Evolutionary conservation across 1,139 yeast genomes (phyloP).

Genomic region (Pichia sp.): DNA sequence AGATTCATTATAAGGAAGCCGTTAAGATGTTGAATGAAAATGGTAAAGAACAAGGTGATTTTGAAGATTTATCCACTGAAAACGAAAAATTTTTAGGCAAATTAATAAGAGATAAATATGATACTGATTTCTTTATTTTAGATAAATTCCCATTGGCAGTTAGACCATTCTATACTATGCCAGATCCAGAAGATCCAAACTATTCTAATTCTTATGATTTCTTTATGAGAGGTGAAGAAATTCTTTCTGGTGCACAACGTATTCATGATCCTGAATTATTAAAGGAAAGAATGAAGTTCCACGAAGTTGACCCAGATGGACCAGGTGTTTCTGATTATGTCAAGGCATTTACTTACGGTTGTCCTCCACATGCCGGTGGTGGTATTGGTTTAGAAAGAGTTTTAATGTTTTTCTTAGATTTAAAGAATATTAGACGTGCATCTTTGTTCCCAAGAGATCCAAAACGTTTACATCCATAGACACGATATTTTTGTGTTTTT

Average conservation of each 20-base stretch:
- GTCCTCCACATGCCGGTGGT: conserved; percentile 99
- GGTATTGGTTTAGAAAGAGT: conserved; percentile 99
- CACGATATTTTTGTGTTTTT: not conserved
- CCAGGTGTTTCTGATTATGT: conserved; percentile 88
- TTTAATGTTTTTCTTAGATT: conserved; percentile 92
- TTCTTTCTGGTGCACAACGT: conserved; percentile 98
- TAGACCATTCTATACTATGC: conserved; percentile 99
- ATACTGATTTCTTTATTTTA: conserved; percentile 94
- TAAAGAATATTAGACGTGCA: conserved; percentile 96
- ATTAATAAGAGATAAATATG: conserved; percentile 85
- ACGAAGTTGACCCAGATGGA: conserved; percentile 71
- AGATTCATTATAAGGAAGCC: conserved; percentile 86
- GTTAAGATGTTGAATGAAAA: conserved; percentile 79
- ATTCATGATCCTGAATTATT: conserved; percentile 86
- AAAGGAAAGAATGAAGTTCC: conserved; percentile 72
- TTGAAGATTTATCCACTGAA: conserved; percentile 87
- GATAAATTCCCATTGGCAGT: conserved; percentile 96
- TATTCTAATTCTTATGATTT: conserved; percentile 96
- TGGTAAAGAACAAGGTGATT: conserved; percentile 73
- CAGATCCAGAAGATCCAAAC: conserved; percentile 84
- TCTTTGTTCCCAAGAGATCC: conserved; percentile 99
- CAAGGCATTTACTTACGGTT: conserved; percentile 88
- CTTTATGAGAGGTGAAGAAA: conserved; percentile 99
- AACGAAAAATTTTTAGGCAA: conserved; percentile 91
- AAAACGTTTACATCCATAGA: conserved; percentile 76